Evolutionary conservation across 768 basidiomycete genomes (phyloP), one percentile per base, ranked within the genome.

Genomic region (Calocybe indica): DNA sequence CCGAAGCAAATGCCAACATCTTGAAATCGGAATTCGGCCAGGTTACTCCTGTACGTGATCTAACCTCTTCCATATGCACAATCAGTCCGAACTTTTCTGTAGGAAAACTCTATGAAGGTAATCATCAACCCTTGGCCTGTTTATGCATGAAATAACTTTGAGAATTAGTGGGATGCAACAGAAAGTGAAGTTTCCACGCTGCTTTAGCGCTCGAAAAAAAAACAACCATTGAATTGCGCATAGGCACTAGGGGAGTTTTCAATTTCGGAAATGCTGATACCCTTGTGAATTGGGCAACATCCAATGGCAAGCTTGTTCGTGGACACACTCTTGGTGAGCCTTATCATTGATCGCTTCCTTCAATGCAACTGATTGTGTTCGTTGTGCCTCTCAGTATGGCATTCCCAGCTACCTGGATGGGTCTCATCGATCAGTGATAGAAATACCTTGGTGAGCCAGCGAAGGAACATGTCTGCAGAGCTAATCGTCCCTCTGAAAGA

Each of bases 371-470:
- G 7, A 36, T 3, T 44, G 65, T 56, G 63, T 55, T 64, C 55
- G 35, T 64, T 22, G 22, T 4, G 4, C 22, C 22, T 22, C 22
- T 8, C 12, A 49, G 57, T 64, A 38, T 61, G 64, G 59, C 57
- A 59, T 38, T 63, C 55, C 40, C 65, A 68, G 45, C 63, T 72
- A 32, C 72, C 69, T 5, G 41, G 53, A 7, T 71, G 66, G 66
- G 68, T 69, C 40, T 58, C 57, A n/a, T 42, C 54, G 5, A 69
- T 67, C 49, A 58, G 52, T 37, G 65, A 70, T 49, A 59, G 47
- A 43, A 46, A 49, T 12, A 67, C 65, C 5, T 53, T 69, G 59
- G 64, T 64, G 33, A 35, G 43, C 45, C 40, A 22, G 29, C n/a
- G 2, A 37, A 9, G 8, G 5, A 22, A 15, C 42, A 4, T 22